phyloP scores from a whole-genome alignment of 208 protist species.

The Giardia muris region DNA sequence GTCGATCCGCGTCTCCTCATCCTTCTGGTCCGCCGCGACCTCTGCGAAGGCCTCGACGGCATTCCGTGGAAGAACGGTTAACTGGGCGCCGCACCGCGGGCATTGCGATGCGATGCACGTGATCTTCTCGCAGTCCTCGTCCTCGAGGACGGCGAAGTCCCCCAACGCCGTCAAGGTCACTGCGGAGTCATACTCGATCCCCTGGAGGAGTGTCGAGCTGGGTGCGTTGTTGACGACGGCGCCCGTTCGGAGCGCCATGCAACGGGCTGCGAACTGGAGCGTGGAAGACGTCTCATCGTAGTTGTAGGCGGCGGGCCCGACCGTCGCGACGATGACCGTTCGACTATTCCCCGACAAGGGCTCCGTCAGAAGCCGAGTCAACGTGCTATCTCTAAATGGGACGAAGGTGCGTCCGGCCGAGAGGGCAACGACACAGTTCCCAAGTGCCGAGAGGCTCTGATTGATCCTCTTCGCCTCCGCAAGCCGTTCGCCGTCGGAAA shows the following conservation, averaged over 20 bases:
- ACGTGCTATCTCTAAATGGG: constrained; percentile 47
- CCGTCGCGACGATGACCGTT: constrained; percentile 45
- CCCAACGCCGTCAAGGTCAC: not conserved
- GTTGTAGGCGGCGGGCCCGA: constrained; percentile 33
- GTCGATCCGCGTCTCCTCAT: not conserved
- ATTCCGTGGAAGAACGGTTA: not conserved
- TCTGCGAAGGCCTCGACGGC: not conserved
- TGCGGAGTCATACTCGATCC: not conserved
- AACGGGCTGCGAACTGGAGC: constrained; percentile 36
- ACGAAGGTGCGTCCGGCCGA: not conserved
- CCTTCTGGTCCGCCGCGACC: not conserved
- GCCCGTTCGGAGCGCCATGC: constrained; percentile 7
- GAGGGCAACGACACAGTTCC: constrained; percentile 48
- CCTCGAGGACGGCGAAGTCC: not conserved
- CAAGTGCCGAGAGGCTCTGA: constrained; percentile 47
- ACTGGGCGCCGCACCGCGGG: not conserved
- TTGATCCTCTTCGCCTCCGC: constrained; percentile 55
- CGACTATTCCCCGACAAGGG: constrained; percentile 49
- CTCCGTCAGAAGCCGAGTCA: constrained; percentile 47
- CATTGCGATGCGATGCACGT: not conserved
- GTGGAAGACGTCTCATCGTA: constrained; percentile 38
- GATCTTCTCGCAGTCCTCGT: not conserved
- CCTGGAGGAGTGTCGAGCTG: not conserved
- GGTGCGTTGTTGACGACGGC: not conserved
- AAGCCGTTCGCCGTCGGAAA: constrained; percentile 42